Evolutionary conservation across 768 basidiomycete genomes (phyloP), one percentile per base, ranked within the genome.

Genomic region (Leccinum disarticulatum): DNA sequence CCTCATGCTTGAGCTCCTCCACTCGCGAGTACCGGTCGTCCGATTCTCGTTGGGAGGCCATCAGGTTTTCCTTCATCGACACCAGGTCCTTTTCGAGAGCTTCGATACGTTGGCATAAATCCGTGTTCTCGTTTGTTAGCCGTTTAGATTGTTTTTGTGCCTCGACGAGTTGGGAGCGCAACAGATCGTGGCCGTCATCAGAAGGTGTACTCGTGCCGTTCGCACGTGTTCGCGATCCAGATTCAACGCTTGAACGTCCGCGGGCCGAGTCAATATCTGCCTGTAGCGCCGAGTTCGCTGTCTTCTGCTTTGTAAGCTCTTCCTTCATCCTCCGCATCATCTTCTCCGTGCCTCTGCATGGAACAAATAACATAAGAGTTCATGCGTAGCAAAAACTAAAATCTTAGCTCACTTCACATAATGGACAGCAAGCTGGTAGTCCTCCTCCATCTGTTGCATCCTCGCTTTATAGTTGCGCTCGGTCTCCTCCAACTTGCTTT

Each of bases 301-400:
- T 80, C 77, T 97, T 98, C 75, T 96, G 92, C 77, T 91, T 95
- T 64, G 84, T 90, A 58, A 98, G 77, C 70, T 98, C 97, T 58
- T 95, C 96, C 74, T 94, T 92, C 88, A 98, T 93, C 66, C 90
- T 86, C 65, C 94, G 87, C 80, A 98, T 90, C 87, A 98, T 94
- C 77, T 95, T 97, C 75, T 98, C 97, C 1, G 95, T 98, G 49
- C 93, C 93, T 82, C 92, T 94, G 70, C 33, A 60, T 61, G 35
- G 64, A 63, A 58, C 46, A 57, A 55, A 52, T 54, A 57, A 58
- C 54, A 61, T 68, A 60, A 62, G 57, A 56, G 56, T 61, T 56
- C 50, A 38, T 47, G 54, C 66, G 36, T 55, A 58, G 52, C 41
- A 58, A 30, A 53, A 53, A 35, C 33, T 55, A 60, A 63, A 77